Percentiles rank a stretch among this genome's conserved stretches.
These are phyloP conservation scores for Suhomyces prunicola DNA, from an alignment of 805 yeast species.

Conservation along the genomic window DNA sequence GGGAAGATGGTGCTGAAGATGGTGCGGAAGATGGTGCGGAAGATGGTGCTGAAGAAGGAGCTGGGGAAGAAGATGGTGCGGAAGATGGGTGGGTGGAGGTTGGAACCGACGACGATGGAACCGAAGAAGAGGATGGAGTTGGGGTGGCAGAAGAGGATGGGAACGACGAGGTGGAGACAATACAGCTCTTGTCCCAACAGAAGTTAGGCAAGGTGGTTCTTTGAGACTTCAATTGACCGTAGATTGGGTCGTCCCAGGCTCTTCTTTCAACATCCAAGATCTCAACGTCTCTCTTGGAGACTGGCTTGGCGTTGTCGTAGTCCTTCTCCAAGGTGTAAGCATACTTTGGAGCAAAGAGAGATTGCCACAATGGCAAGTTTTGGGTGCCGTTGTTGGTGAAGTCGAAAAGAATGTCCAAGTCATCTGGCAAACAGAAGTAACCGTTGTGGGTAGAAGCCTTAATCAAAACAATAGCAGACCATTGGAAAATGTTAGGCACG, in stretches of 20 bases:
- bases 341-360: conserved; percentile 10
- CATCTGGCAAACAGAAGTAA: conserved; percentile 15
- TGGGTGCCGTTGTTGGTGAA: conserved; percentile 6
- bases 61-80: background rate
- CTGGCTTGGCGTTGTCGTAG: conserved; percentile 3
- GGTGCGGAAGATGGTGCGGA: background rate
- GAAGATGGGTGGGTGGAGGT: conserved; percentile 3
- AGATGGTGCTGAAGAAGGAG: conserved; percentile 2
- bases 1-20: background rate
- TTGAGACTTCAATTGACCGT: conserved; percentile 6
- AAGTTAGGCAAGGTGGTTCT: conserved; percentile 16
- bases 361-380: conserved; percentile 6
- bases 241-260: conserved; percentile 5
- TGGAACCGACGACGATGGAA: conserved; percentile 2
- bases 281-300: conserved; percentile 7
- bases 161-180: conserved; percentile 5
- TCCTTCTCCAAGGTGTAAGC: conserved; percentile 8
- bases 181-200: conserved; percentile 12
- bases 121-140: conserved; percentile 4
- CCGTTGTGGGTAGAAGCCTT: conserved; percentile 10
- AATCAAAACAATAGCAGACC: conserved; percentile 15
- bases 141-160: conserved; percentile 7
- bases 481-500: conserved; percentile 14
- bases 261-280: conserved; percentile 3
- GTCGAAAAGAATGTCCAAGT: conserved; percentile 14